Percentiles rank a stretch among this genome's conserved stretches.
Evolutionary conservation across 139 green algal species (phyloP).

Genomic region (Tetratostichococcus sp.): DNA sequence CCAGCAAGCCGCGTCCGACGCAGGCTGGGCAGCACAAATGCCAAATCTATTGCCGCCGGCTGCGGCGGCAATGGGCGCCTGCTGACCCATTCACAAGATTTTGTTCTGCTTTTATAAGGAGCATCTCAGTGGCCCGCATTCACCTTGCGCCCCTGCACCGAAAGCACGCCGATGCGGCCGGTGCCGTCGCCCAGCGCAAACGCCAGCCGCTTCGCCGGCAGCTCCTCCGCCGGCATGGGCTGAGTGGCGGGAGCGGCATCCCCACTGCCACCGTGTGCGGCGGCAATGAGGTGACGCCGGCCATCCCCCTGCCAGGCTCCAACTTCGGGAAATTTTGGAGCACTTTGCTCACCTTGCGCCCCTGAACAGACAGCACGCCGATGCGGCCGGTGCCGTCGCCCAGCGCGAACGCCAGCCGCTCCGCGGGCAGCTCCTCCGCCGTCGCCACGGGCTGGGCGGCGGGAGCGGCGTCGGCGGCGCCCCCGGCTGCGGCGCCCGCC

Average conservation of each 20-base stretch:
- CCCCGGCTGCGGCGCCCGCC: no score
- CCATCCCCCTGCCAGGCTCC: no score
- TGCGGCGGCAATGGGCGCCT: no score
- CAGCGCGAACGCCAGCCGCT: conserved; percentile 63
- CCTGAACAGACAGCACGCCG: conserved; percentile 41
- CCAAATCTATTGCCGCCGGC: neutral
- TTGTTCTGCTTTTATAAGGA: no score
- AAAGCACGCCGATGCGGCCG: conserved; percentile 37
- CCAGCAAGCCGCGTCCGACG: conserved; percentile 22
- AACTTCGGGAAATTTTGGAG: no score
- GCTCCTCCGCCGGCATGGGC: neutral
- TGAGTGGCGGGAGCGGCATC: neutral
- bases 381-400: conserved; percentile 37
- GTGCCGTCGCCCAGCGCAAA: conserved; percentile 60
- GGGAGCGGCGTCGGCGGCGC: neutral
- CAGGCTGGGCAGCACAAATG: neutral
- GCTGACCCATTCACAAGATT: no score
- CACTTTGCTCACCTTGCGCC: conserved; percentile 37
- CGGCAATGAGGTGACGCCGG: no score
- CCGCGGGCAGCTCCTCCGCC: conserved; percentile 33
- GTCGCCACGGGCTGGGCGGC: neutral
- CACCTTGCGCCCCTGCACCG: conserved; percentile 37
- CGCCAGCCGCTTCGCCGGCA: conserved; percentile 52
- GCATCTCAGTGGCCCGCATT: no score
- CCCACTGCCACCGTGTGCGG: neutral